Evolutionary conservation across 768 basidiomycete genomes (phyloP), one percentile per base, ranked within the genome.

Genomic region (Rhodotorula toruloides): DNA sequence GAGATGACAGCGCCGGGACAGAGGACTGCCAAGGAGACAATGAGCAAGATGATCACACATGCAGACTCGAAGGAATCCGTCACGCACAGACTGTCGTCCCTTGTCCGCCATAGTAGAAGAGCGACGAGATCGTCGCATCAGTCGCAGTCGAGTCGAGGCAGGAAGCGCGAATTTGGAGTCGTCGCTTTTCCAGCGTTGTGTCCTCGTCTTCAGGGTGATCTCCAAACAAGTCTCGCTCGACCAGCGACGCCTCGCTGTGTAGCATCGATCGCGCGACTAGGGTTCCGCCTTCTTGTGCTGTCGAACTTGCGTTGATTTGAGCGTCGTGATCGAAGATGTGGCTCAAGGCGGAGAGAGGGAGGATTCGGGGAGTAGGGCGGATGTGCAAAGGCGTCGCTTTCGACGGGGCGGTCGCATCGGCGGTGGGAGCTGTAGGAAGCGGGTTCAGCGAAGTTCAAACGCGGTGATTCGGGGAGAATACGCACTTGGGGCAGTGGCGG

Each of bases 1-100:
- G 36, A 19, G 58, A 69, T 64, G 12, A 44, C 43, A 1, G 68
- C 54, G 32, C 37, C 19, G 1, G 54, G 68, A 49, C 68, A 69
- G n/a, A 69, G 59, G 43, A n/a, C 63, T 53, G 43, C 57, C 40
- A 8, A 37, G 17, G 19, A 6, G 3, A 17, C 19, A 29, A 27
- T 25, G 39, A 17, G n/a, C n/a, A 34, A 43, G 29, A 13, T 17
- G 19, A 37, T 16, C 40, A 1, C 14, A 32, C 37, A 13, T 11
- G 8, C 19, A 36, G 5, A 32, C n/a, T 14, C 8, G 43, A 58
- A 36, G 3, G n/a, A 17, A 5, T 11, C 40, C n/a, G n/a, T n/a
- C n/a, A 36, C 56, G 31, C 44, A 52, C 39, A 25, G 12, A 54
- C 53, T 3, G 25, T 29, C 1, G 60, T 52, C 1, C 50, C 50